phyloP scores from a whole-genome alignment of 495 filamentous ascomycete genomes.

The Podospora pseudoanserina region DNA sequence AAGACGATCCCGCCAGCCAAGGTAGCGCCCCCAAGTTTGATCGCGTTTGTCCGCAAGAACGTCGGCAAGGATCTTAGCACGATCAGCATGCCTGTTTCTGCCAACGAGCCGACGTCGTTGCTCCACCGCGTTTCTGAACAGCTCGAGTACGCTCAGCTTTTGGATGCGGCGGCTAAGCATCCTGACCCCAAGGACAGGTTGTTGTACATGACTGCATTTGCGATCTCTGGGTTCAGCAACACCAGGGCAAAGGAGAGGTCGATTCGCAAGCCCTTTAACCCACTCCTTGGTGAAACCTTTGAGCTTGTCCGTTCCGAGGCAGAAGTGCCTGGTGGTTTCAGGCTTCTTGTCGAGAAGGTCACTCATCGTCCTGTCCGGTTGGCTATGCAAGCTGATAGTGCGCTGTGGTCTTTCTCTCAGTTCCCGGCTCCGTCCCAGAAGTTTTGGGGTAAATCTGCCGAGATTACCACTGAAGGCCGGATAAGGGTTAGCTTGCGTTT shows the following conservation, averaged over 20 bases:
- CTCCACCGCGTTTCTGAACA: constrained; percentile 85
- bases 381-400: constrained; percentile 85
- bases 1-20: constrained; percentile 66
- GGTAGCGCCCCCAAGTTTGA: constrained; percentile 78
- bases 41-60: constrained; percentile 93
- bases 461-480: constrained; percentile 87
- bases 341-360: constrained; percentile 90
- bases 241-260: constrained; percentile 81
- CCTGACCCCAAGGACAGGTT: constrained; percentile 63
- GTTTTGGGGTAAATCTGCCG: constrained; percentile 96
- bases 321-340: constrained; percentile 66
- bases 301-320: constrained; percentile 85
- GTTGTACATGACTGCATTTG: constrained; percentile 84
- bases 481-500: constrained; percentile 63
- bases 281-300: constrained; percentile 93
- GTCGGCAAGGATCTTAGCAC: constrained; percentile 95
- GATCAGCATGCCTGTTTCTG: constrained; percentile 93
- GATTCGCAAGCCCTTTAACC: constrained; percentile 97
- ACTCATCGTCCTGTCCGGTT: constrained; percentile 86
- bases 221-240: constrained; percentile 75
- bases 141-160: constrained; percentile 80
- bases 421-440: constrained; percentile 87
- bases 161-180: constrained; percentile 67
- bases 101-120: constrained; percentile 88
- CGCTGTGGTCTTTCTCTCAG: constrained; percentile 79